phyloP scores from a whole-genome alignment of 129 eudicot genomes.

The Chrysanthemum seticuspe region DNA sequence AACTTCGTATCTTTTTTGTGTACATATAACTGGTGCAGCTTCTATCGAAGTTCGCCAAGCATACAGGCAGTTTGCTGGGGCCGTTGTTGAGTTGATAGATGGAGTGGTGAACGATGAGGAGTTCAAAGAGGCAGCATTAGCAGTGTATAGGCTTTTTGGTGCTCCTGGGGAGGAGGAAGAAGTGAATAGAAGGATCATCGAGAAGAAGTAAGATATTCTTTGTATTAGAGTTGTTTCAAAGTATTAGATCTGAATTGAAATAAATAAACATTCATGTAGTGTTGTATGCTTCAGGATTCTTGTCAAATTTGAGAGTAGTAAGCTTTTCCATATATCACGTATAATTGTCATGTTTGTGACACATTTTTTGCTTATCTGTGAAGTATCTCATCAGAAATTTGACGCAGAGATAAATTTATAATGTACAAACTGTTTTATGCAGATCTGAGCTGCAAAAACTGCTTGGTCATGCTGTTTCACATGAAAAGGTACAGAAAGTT shows the following conservation, averaged over 20 bases:
- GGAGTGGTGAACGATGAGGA: slow-evolving; percentile 75
- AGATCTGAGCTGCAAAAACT: slow-evolving; percentile 85
- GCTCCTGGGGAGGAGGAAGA: slow-evolving; percentile 40
- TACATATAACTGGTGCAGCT: slow-evolving; percentile 48
- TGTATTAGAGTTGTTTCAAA: slow-evolving; percentile 10
- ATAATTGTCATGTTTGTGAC: background rate
- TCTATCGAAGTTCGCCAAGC: slow-evolving; percentile 79
- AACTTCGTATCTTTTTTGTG: slow-evolving; percentile 11
- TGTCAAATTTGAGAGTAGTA: slow-evolving; percentile 5
- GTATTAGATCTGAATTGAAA: background rate
- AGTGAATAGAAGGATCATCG: slow-evolving; percentile 38
- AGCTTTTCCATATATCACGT: background rate
- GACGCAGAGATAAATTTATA: background rate
- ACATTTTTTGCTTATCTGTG: background rate
- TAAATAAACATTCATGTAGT: background rate
- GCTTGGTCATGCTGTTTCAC: slow-evolving; percentile 62
- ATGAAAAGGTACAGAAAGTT: slow-evolving; percentile 56
- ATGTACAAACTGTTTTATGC: slow-evolving; percentile 26
- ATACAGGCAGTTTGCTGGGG: slow-evolving; percentile 72
- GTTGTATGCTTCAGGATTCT: background rate
- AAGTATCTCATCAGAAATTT: background rate
- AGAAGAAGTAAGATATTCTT: slow-evolving; percentile 56
- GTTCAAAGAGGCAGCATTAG: slow-evolving; percentile 72
- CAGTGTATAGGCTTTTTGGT: slow-evolving; percentile 58
- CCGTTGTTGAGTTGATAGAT: slow-evolving; percentile 76